These are phyloP conservation scores for Naganishia sp. DNA, from an alignment of 1,284 basidiomycete species.

Conservation along the genomic window DNA sequence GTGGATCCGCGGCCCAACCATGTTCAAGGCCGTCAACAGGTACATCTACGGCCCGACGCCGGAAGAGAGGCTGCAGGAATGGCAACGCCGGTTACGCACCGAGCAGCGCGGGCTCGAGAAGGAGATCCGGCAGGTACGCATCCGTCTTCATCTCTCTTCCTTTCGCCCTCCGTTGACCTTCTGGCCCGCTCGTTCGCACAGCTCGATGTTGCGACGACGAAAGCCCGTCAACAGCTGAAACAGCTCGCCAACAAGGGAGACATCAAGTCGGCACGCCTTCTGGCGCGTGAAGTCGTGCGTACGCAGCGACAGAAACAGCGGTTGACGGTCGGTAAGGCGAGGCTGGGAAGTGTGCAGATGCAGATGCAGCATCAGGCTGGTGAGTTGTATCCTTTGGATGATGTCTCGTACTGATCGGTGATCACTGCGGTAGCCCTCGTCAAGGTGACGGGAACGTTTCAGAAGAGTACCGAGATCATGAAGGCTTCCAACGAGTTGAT, in stretches of 20 bases:
- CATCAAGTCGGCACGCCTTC: conserved; percentile 83
- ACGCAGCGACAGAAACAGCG: conserved; percentile 93
- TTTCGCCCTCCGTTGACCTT: not conserved
- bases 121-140: conserved; percentile 86
- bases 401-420: not conserved
- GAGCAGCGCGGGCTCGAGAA: conserved; percentile 81
- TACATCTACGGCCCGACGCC: conserved; percentile 93
- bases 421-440: conserved; percentile 73
- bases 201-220: conserved; percentile 79
- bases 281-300: conserved; percentile 91
- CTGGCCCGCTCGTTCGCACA: conserved; percentile 51
- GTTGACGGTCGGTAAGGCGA: conserved; percentile 87
- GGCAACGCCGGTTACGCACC: conserved; percentile 79
- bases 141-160: no score
- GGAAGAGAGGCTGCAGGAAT: conserved; percentile 83
- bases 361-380: conserved; percentile 92
- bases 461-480: conserved; percentile 99
- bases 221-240: conserved; percentile 81
- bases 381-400: conserved; percentile 54
- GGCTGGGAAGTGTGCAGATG: conserved; percentile 84
- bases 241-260: conserved; percentile 89
- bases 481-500: conserved; percentile 90
- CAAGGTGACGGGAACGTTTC: conserved; percentile 94
- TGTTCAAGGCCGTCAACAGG: conserved; percentile 51
- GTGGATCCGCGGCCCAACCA: conserved; percentile 24